Evolutionary conservation across 202 grass and related monocot species (phyloP).

Genomic region (Digitaria exilis): DNA sequence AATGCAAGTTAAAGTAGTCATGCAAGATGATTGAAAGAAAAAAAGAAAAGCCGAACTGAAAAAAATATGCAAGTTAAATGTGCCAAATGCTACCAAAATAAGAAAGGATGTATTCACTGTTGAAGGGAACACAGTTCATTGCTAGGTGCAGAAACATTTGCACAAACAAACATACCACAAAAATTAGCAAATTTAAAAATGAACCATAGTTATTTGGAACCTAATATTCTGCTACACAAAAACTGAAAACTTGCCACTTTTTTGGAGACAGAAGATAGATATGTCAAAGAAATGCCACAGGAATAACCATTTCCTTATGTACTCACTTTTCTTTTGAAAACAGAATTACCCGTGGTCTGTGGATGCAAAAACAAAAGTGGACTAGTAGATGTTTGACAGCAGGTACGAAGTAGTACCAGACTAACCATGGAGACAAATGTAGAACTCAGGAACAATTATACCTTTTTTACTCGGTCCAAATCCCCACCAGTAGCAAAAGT

Average conservation of each 20-base stretch:
- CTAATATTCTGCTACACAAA: slow-evolving; percentile 16
- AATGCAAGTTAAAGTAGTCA: slow-evolving; percentile 22
- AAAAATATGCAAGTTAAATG: slow-evolving; percentile 13
- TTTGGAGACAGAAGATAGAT: background rate
- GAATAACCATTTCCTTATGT: too few species aligned
- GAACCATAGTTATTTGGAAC: slow-evolving; percentile 1
- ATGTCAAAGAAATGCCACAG: too few species aligned
- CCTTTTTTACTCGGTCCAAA: slow-evolving; percentile 87
- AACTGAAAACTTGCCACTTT: background rate
- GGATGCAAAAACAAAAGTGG: slow-evolving; percentile 6
- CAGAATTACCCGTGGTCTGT: background rate
- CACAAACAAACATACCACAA: slow-evolving; percentile 28
- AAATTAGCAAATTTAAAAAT: background rate
- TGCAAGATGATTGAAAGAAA: slow-evolving; percentile 4
- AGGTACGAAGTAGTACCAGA: slow-evolving; percentile 19
- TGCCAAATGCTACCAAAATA: slow-evolving; percentile 9
- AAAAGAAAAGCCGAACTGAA: slow-evolving; percentile 12
- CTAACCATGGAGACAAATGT: slow-evolving; percentile 4
- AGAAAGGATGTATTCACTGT: slow-evolving; percentile 24
- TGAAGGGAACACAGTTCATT: slow-evolving; percentile 14
- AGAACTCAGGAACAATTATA: slow-evolving; percentile 28
- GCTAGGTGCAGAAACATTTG: slow-evolving; percentile 29
- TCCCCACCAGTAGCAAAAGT: slow-evolving; percentile 92
- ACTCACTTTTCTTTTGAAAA: slow-evolving; percentile 15
- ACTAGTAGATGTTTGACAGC: slow-evolving; percentile 26